Conservation (phyloP, 1,284 basidiomycete genomes). For the Wallemia mellicola region DNA sequence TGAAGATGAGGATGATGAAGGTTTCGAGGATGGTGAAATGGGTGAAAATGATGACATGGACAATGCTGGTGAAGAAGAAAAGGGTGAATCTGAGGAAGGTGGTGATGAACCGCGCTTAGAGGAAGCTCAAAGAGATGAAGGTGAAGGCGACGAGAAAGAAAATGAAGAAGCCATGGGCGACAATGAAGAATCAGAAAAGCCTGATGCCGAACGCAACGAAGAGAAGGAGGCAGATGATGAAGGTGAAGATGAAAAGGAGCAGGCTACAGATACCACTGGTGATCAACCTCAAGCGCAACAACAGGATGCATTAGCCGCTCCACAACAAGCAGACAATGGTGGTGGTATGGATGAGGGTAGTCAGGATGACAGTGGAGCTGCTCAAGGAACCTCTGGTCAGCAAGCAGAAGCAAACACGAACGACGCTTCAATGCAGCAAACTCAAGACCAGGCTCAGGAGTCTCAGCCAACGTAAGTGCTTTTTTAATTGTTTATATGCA, state of each 20-base stretch:
- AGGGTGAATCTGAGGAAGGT: conserved; percentile 8
- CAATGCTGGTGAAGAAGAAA: conserved; percentile 13
- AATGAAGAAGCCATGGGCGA: conserved; percentile 5
- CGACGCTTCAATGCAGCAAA: not conserved
- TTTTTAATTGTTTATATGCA: not conserved
- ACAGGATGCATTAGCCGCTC: conserved; percentile 6
- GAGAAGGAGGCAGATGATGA: conserved; percentile 3
- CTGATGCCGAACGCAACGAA: conserved; percentile 1
- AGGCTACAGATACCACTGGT: not conserved
- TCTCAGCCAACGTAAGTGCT: not conserved
- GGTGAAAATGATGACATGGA: conserved; percentile 9
- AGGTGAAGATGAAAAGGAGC: conserved; percentile 3
- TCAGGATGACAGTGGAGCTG: conserved; percentile 2
- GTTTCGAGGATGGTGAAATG: conserved; percentile 18
- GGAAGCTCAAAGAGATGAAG: conserved; percentile 12
- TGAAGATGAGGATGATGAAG: conserved; percentile 17
- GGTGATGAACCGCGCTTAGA: conserved; percentile 10
- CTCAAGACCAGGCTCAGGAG: not conserved
- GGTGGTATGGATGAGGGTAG: conserved; percentile 8
- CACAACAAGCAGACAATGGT: conserved; percentile 10
- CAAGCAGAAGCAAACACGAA: not conserved
- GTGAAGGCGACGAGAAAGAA: conserved; percentile 5
- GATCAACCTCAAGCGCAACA: conserved; percentile 5
- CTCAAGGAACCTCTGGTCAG: not conserved
- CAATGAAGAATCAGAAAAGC: conserved; percentile 8